Evolutionary conservation across 2,329 filamentous ascomycete genomes (phyloP), one percentile per base, ranked within the genome.

Genomic region (Fusarium xylarioides): DNA sequence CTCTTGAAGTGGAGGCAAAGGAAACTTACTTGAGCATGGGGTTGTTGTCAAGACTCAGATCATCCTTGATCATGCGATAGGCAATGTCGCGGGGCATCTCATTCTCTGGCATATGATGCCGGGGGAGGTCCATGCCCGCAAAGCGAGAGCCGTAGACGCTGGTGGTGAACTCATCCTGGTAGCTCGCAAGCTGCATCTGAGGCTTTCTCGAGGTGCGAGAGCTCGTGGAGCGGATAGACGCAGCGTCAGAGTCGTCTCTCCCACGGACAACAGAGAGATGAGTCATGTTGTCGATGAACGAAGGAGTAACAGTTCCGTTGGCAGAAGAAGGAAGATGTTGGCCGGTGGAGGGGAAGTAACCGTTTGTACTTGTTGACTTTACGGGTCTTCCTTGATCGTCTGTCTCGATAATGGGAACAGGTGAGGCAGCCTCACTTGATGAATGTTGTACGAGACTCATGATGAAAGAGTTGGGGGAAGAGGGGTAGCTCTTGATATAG

Each of bases 21-120:
- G 11, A 32, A 26, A 79, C 87, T 76, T 84, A 93, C 91, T 92
- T 94, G 72, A 97, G 88, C 87, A 95, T 95, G 14, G 95, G 94
- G 77, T 95, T 97, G 63, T 95, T 95, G 80, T 98, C 95, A 58
- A 98, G 86, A 73, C 93, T 96, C 73, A 98, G 86, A 80, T 97
- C 94, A 81, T 98, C 95, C 86, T 94, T 95, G 87, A 98, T 98
- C 93, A 98, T 93, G 54, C 95, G 92, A 82, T 98, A 97, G n/a
- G 95, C 95, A 58, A 97, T 89, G 75, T 97, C 93, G 76, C 90
- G 91, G 49, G 95, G 95, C 95, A 98, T 97, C 83, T 97, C 93
- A 26, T 84, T 79, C 77, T 97, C 94, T 2, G 95, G 95, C 90
- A 98, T 98, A 84, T 95, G 92, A 79, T 93, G 86, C 79, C 88